Percentiles rank a stretch among this genome's conserved stretches.
Conservation (phyloP, 108 stramenopile species). For the Nitzschia putrida region DNA sequence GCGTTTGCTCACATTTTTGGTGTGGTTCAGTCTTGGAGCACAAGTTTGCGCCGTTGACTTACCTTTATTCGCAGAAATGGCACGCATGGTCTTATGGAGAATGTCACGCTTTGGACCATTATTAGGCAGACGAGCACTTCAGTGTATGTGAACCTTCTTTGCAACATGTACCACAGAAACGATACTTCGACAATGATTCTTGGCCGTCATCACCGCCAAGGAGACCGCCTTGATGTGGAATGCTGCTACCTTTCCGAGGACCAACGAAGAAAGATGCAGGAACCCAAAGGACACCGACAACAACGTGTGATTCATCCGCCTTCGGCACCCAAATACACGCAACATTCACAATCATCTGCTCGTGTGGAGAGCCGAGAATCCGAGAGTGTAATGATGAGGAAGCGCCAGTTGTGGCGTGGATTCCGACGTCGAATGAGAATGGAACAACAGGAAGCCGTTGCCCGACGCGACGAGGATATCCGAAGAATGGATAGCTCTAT, state of each 20-base stretch:
- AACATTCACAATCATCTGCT: background rate
- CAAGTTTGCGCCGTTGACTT: background rate
- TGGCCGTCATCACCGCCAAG: background rate
- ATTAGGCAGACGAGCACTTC: no score
- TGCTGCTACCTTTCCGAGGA: background rate
- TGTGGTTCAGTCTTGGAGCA: background rate
- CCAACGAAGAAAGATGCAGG: background rate
- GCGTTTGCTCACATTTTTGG: constrained; percentile 17
- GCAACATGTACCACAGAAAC: no score
- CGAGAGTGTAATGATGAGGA: background rate
- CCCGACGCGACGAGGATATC: background rate
- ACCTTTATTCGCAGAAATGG: no score
- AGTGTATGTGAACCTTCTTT: no score
- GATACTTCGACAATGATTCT: background rate
- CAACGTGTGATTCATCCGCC: background rate
- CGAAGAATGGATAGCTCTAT: background rate
- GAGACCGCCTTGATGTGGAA: background rate
- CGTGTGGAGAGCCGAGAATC: background rate
- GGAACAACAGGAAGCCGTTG: background rate
- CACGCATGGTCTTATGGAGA: no score
- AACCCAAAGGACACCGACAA: background rate
- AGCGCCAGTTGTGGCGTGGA: background rate
- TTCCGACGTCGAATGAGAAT: constrained; percentile 2
- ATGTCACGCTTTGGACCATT: no score
- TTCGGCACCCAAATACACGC: background rate